These are phyloP conservation scores for Trichophyton equinum DNA, from an alignment of 2,329 filamentous ascomycete species.

Conservation along the genomic window DNA sequence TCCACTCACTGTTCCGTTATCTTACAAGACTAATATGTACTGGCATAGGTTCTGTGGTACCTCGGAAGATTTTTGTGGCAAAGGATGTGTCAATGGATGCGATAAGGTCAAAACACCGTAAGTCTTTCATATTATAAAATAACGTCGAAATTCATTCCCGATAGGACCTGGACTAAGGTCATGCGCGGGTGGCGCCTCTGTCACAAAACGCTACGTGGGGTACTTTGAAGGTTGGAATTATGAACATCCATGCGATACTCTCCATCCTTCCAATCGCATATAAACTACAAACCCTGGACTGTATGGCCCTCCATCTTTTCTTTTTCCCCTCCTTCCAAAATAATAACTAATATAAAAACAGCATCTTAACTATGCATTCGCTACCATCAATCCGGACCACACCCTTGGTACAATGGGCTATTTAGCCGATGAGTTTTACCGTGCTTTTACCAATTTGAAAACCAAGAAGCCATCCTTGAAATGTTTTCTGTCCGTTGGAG, in stretches of 20 bases:
- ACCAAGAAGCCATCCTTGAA: constrained; percentile 7
- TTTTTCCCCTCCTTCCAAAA: not conserved
- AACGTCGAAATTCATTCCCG: not conserved
- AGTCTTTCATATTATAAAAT: not conserved
- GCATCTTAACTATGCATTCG: constrained; percentile 29
- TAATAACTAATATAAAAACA: constrained; percentile 6
- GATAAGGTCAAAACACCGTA: constrained; percentile 3
- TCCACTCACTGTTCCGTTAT: not conserved
- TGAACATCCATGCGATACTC: constrained; percentile 4
- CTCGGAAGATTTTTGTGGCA: not conserved
- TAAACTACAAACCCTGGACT: constrained; percentile 8
- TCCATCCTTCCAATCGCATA: constrained; percentile 8
- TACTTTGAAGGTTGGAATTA: constrained; percentile 27
- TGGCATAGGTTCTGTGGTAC: constrained; percentile 7
- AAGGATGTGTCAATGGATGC: constrained; percentile 5
- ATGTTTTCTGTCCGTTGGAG: constrained; percentile 7
- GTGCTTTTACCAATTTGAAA: constrained; percentile 4
- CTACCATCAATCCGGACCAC: constrained; percentile 9
- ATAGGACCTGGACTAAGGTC: constrained; percentile 5
- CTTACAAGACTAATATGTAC: not conserved
- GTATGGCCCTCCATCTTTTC: not conserved
- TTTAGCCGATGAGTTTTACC: constrained; percentile 3
- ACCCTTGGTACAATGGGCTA: not conserved
- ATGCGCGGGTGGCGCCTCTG: constrained; percentile 4
- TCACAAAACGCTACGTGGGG: constrained; percentile 17